These are phyloP conservation scores for Angomonas deanei DNA, from an alignment of 208 protist genomes.

Conservation along the genomic window DNA sequence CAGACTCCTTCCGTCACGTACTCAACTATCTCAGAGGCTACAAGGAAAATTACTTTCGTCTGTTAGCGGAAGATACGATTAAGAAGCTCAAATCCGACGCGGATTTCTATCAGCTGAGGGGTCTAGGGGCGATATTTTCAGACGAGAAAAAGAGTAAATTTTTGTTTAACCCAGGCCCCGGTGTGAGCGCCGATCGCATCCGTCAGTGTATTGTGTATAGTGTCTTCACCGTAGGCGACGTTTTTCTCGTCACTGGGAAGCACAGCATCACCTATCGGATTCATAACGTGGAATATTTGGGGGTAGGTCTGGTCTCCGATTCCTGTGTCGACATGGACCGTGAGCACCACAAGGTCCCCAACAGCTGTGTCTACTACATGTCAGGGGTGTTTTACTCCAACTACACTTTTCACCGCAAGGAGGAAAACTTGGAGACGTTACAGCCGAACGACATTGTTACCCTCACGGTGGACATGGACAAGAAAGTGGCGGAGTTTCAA, in stretches of 20 bases:
- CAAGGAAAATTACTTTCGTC: slow-evolving; percentile 31
- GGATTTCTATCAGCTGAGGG: slow-evolving; percentile 61
- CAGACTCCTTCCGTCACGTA: slow-evolving; percentile 66
- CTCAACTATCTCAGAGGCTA: slow-evolving; percentile 85
- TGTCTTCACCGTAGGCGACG: slow-evolving; percentile 70
- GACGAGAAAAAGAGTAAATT: slow-evolving; percentile 18
- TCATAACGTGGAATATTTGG: slow-evolving; percentile 72
- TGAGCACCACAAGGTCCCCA: slow-evolving; percentile 83
- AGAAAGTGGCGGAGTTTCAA: slow-evolving; percentile 65
- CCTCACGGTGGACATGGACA: slow-evolving; percentile 79
- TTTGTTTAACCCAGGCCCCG: slow-evolving; percentile 22
- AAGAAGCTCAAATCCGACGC: slow-evolving; percentile 66
- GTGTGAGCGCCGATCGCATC: slow-evolving; percentile 69
- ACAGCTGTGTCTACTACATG: slow-evolving; percentile 92
- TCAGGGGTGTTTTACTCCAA: slow-evolving; percentile 91
- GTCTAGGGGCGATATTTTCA: slow-evolving; percentile 43
- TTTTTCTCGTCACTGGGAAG: slow-evolving; percentile 67
- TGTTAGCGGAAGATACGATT: slow-evolving; percentile 60
- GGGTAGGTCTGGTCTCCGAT: slow-evolving; percentile 84
- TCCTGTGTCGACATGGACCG: slow-evolving; percentile 69
- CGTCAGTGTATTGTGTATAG: slow-evolving; percentile 78
- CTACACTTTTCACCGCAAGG: slow-evolving; percentile 83
- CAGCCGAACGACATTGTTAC: slow-evolving; percentile 69
- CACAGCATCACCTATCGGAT: slow-evolving; percentile 84
- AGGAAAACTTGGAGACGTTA: slow-evolving; percentile 75